Evolutionary conservation across 2,329 filamentous ascomycete genomes (phyloP).

Genomic region (Ceratocystis colombiana): DNA sequence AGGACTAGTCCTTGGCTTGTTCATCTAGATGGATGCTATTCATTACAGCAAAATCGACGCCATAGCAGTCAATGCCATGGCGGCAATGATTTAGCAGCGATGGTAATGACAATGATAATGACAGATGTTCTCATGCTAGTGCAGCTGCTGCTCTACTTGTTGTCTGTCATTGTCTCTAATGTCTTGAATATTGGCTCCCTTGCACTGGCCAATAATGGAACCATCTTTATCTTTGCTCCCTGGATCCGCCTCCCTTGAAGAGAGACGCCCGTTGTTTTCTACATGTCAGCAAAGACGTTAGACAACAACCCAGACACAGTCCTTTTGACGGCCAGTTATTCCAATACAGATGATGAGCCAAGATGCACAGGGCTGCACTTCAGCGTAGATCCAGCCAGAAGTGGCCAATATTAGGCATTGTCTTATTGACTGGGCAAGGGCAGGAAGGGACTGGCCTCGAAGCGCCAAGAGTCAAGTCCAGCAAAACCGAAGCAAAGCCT

Average conservation of each 20-base stretch:
- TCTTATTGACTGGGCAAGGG: background rate
- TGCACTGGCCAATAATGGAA: background rate
- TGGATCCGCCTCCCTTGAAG: background rate
- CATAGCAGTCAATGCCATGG: too few relatives aligned
- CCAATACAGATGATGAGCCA: constrained; percentile 6
- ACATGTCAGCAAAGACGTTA: background rate
- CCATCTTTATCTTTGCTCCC: background rate
- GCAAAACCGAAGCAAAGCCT: too few relatives aligned
- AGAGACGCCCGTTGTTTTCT: background rate
- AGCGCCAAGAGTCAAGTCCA: too few relatives aligned
- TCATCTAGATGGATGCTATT: too few relatives aligned
- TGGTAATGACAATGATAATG: background rate
- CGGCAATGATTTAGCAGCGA: too few relatives aligned
- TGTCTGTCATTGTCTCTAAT: background rate
- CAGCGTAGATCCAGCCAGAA: background rate
- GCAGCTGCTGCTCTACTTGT: background rate
- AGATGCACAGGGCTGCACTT: background rate
- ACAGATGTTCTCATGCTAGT: background rate
- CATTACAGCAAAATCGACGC: too few relatives aligned
- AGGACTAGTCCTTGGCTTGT: too few relatives aligned
- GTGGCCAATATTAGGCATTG: background rate
- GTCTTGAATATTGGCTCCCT: constrained; percentile 8
- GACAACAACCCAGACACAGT: background rate
- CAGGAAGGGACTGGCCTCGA: too few relatives aligned
- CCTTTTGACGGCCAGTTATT: background rate